Evolutionary conservation across 2,329 filamentous ascomycete genomes (phyloP).

Genomic region (Fusarium scirpi): DNA sequence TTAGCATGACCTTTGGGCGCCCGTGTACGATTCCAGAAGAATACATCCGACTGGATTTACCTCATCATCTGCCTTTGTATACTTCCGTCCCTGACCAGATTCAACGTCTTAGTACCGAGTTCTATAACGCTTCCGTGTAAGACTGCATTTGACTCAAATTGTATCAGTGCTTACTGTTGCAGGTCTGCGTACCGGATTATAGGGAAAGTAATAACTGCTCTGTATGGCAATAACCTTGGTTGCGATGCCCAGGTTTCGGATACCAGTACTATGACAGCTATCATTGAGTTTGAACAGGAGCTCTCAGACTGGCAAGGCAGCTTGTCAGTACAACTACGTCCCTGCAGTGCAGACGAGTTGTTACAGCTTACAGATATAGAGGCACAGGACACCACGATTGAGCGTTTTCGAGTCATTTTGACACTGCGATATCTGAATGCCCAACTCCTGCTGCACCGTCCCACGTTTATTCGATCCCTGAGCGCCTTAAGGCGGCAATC

Average conservation of each 20-base stretch:
- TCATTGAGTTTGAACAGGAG: slow-evolving; percentile 31
- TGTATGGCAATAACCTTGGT: slow-evolving; percentile 33
- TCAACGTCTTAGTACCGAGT: slow-evolving; percentile 15
- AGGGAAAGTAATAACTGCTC: slow-evolving; percentile 16
- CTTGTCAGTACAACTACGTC: background rate
- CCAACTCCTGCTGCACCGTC: slow-evolving; percentile 11
- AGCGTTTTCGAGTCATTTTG: background rate
- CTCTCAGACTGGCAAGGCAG: slow-evolving; percentile 24
- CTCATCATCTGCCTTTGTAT: background rate
- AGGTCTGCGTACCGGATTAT: slow-evolving; percentile 26
- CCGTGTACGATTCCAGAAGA: slow-evolving; percentile 34
- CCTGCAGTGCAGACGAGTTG: background rate
- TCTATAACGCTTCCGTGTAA: slow-evolving; percentile 33
- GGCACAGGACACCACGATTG: background rate
- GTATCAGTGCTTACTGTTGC: rapidly evolving
- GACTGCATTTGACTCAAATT: rapidly evolving
- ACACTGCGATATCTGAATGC: slow-evolving; percentile 6
- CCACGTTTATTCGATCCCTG: background rate
- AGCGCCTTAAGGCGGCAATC: background rate
- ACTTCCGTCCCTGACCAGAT: background rate
- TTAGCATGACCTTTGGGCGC: slow-evolving; percentile 33
- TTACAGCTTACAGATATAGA: background rate
- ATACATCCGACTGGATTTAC: slow-evolving; percentile 27
- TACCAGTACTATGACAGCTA: slow-evolving; percentile 15
- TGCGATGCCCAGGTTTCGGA: slow-evolving; percentile 9